Percentiles rank a stretch among this genome's conserved stretches.
phyloP scores from a whole-genome alignment of 2,329 filamentous ascomycete genomes.

The Penicillium sp. region DNA sequence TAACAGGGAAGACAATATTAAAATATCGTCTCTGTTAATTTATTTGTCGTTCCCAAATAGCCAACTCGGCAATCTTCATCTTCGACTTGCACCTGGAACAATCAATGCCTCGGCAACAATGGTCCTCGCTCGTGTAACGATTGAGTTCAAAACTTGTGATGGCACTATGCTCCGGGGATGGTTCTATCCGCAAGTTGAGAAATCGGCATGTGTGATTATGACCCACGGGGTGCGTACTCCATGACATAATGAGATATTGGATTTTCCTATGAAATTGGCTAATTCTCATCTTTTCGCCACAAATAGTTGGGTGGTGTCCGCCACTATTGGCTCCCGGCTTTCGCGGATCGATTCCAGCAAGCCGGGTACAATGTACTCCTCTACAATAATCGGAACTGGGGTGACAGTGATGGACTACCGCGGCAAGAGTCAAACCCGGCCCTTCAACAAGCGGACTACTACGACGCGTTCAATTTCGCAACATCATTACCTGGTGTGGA shows the following conservation, averaged over 20 bases:
- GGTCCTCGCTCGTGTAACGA: constrained; percentile 4
- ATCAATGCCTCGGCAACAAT: constrained; percentile 4
- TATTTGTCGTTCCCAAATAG: too few species aligned
- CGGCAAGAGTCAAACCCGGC: constrained; percentile 10
- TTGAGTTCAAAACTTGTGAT: constrained; percentile 7
- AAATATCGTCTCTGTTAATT: too few species aligned
- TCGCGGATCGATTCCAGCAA: constrained; percentile 15
- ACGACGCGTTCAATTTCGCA: constrained; percentile 45
- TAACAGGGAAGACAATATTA: too few species aligned
- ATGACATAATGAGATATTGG: constrained; percentile 5
- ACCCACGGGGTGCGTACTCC: constrained; percentile 7
- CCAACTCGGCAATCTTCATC: too few species aligned
- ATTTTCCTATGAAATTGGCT: constrained; percentile 4
- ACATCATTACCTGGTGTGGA: constrained; percentile 35
- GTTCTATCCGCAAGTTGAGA: constrained; percentile 8
- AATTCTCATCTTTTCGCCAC: not conserved
- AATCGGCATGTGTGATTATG: constrained; percentile 10
- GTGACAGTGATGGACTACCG: constrained; percentile 10
- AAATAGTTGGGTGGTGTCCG: constrained; percentile 9
- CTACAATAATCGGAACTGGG: constrained; percentile 27
- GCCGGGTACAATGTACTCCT: constrained; percentile 16
- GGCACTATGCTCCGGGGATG: constrained; percentile 7
- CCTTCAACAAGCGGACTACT: constrained; percentile 12
- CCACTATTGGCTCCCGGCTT: constrained; percentile 20
- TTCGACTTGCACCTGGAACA: constrained; percentile 8